Evolutionary conservation across 208 protist species (phyloP).

Genomic region (Trypanosoma mega): DNA sequence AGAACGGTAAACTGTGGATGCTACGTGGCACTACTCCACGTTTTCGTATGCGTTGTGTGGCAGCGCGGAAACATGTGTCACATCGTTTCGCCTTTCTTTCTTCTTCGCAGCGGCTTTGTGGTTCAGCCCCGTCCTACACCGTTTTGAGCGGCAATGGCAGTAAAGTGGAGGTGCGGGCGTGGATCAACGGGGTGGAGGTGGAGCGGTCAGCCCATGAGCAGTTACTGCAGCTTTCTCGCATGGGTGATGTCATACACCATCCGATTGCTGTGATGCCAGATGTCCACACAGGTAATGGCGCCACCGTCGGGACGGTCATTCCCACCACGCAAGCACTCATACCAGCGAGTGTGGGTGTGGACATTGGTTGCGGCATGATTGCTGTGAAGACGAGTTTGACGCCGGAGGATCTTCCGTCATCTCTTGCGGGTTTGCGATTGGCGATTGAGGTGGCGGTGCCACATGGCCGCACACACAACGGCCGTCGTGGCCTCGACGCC

Average conservation of each 20-base stretch:
- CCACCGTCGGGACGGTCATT: slow-evolving; percentile 86
- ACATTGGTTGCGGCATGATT: slow-evolving; percentile 92
- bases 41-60: neutral
- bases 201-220: slow-evolving; percentile 56
- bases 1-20: too few relatives aligned
- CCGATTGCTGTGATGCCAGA: slow-evolving; percentile 89
- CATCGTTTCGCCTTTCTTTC: neutral
- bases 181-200: slow-evolving; percentile 63
- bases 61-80: neutral
- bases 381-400: slow-evolving; percentile 71
- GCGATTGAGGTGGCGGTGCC: slow-evolving; percentile 76
- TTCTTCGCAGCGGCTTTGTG: neutral
- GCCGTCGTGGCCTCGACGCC: slow-evolving; percentile 44
- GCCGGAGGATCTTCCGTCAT: slow-evolving; percentile 57
- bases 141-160: slow-evolving; percentile 32
- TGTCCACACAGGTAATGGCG: slow-evolving; percentile 82
- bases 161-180: slow-evolving; percentile 52
- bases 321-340: slow-evolving; percentile 79
- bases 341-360: slow-evolving; percentile 85
- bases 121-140: slow-evolving; percentile 15
- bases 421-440: slow-evolving; percentile 61
- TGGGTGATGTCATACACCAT: slow-evolving; percentile 58
- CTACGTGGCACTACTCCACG: too few relatives aligned
- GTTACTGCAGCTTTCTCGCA: slow-evolving; percentile 44
- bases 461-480: slow-evolving; percentile 78